Evolutionary conservation across 1,139 yeast genomes (phyloP).

Genomic region (Eremothecium cymbalariae): DNA sequence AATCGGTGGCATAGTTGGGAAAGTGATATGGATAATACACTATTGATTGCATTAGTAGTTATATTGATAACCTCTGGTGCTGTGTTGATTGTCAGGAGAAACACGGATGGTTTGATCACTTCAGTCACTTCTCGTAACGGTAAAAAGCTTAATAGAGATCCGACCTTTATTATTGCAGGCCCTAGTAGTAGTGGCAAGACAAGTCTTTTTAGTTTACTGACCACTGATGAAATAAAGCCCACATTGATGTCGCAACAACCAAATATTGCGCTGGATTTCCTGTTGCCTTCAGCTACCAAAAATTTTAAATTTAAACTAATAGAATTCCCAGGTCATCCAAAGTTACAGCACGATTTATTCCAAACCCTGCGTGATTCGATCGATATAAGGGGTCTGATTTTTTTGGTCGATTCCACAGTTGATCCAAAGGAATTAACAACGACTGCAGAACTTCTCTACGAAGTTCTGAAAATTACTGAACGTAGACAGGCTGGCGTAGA

Average conservation of each 20-base stretch:
- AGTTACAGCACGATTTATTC: constrained; percentile 48
- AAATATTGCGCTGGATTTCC: constrained; percentile 32
- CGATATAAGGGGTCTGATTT: constrained; percentile 53
- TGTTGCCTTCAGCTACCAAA: constrained; percentile 32
- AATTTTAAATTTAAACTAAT: constrained; percentile 39
- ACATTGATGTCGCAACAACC: constrained; percentile 32
- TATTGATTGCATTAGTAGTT: constrained; percentile 18
- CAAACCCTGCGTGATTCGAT: constrained; percentile 41
- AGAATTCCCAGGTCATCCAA: constrained; percentile 83
- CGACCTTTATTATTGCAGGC: constrained; percentile 67
- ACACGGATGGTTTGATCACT: constrained; percentile 17
- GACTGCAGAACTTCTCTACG: constrained; percentile 48
- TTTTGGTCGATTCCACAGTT: constrained; percentile 57
- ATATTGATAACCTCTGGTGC: constrained; percentile 21
- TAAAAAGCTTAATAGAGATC: constrained; percentile 32
- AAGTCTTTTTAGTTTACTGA: constrained; percentile 40
- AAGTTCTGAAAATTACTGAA: constrained; percentile 51
- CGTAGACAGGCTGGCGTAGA: constrained; percentile 55
- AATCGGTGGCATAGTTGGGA: too few species aligned
- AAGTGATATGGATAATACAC: neutral
- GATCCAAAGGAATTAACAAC: constrained; percentile 38
- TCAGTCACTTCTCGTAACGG: constrained; percentile 16
- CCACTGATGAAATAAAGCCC: constrained; percentile 17
- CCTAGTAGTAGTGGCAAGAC: constrained; percentile 74
- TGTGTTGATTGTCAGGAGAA: constrained; percentile 22